Percentiles rank a stretch among this genome's conserved stretches.
Conservation (phyloP, 305 asterid genomes). For the Stenogyne calaminthoides region DNA sequence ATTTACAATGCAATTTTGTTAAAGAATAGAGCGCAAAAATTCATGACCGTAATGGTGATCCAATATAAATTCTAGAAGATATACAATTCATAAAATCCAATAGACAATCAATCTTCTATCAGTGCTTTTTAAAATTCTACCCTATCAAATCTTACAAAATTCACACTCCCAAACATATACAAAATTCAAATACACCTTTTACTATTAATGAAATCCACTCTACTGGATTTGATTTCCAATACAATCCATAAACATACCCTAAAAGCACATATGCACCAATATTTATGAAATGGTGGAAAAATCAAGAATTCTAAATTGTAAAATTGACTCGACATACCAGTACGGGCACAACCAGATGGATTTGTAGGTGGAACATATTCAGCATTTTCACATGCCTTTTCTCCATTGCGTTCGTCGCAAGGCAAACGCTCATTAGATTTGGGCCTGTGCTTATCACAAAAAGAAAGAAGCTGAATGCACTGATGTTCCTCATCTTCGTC, state of each 20-base stretch:
- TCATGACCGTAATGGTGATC: neutral
- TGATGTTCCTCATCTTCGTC: constrained; percentile 93
- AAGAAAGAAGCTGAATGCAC: constrained; percentile 87
- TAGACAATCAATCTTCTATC: no score
- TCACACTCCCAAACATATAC: no score
- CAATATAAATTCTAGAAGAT: neutral
- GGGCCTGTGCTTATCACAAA: constrained; percentile 89
- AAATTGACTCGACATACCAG: constrained; percentile 52
- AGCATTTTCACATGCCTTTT: constrained; percentile 48
- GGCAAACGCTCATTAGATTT: constrained; percentile 60
- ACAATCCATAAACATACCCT: no score
- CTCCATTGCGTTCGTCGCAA: constrained; percentile 50
- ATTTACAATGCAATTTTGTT: constrained; percentile 10
- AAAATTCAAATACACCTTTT: no score
- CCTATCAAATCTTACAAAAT: no score
- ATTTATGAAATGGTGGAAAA: constrained; percentile 1
- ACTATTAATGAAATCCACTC: no score
- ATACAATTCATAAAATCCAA: no score
- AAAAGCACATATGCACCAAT: no score
- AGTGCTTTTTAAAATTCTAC: no score
- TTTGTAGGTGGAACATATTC: constrained; percentile 70
- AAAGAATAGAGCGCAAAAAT: constrained; percentile 7
- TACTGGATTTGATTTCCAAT: no score
- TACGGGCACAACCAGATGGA: constrained; percentile 95
- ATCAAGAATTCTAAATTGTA: constrained; percentile 12